Evolutionary conservation across 331 rosid genomes (phyloP).

Genomic region (Malus hybrid): DNA sequence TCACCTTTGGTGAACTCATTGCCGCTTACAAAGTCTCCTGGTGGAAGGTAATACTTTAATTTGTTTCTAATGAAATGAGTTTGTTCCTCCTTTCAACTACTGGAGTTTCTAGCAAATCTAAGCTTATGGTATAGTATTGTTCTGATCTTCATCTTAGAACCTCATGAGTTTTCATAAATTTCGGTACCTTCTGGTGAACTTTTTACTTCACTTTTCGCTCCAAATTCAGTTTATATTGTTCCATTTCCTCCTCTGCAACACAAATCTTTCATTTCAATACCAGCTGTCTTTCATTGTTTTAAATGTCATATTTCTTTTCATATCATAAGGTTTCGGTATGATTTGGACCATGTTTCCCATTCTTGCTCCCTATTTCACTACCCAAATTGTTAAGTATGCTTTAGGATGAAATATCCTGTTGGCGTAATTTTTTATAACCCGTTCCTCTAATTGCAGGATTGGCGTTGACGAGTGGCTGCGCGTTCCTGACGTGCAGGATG

Average conservation of each 20-base stretch:
- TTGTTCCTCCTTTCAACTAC: not conserved
- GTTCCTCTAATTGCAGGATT: conserved; percentile 39
- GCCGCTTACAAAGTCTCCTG: conserved; percentile 83
- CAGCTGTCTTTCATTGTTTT: not conserved
- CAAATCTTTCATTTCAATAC: not conserved
- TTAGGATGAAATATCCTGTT: not conserved
- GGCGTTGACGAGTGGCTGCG: conserved; percentile 93
- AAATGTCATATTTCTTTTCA: not conserved
- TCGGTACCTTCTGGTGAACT: not conserved
- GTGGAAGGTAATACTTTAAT: conserved; percentile 60
- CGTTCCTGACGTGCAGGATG: conserved; percentile 62
- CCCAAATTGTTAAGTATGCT: not conserved
- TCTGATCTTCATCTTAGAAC: too few relatives aligned
- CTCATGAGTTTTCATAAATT: not conserved
- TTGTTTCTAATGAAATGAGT: not conserved
- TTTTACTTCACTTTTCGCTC: not conserved
- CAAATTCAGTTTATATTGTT: not conserved
- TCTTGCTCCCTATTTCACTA: not conserved
- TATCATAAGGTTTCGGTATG: not conserved
- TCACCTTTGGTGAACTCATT: conserved; percentile 36
- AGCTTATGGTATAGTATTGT: too few relatives aligned
- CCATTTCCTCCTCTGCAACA: not conserved
- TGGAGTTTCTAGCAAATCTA: not conserved
- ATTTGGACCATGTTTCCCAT: not conserved
- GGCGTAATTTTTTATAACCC: not conserved